Evolutionary conservation across 352 stramenopile species (phyloP).

Genomic region (Phytophthora macrochlamydospora): DNA sequence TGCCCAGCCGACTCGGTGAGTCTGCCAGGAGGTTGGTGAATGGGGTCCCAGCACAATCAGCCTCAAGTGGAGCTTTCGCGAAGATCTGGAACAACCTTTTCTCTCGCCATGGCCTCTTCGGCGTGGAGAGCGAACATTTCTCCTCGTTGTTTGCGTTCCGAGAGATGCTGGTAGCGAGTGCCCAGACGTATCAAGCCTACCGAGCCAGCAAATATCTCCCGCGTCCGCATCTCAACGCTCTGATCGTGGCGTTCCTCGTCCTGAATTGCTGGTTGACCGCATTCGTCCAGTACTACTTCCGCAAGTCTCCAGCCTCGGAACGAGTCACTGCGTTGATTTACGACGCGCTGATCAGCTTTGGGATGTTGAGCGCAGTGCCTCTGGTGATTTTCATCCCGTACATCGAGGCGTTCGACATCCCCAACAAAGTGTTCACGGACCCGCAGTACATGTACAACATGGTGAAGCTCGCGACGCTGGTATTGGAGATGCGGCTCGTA

Average conservation of each 20-base stretch:
- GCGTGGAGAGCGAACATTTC: constrained; percentile 36
- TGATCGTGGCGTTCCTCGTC: constrained; percentile 17
- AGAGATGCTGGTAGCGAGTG: constrained; percentile 25
- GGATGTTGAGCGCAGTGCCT: constrained; percentile 21
- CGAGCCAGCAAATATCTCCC: constrained; percentile 22
- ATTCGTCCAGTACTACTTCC: constrained; percentile 15
- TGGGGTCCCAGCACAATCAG: too few relatives aligned
- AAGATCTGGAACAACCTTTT: constrained; percentile 14
- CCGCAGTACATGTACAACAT: constrained; percentile 9
- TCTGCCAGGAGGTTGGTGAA: too few relatives aligned
- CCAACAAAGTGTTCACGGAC: constrained; percentile 1
- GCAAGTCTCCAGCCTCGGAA: constrained; percentile 4
- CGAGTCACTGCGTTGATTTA: constrained; percentile 9
- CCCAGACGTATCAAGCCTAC: constrained; percentile 35
- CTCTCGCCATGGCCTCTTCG: constrained; percentile 19
- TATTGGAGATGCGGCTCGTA: constrained; percentile 16
- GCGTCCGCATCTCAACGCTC: constrained; percentile 7
- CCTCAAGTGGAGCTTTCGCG: background rate
- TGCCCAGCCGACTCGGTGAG: background rate
- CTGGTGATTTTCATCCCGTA: constrained; percentile 22
- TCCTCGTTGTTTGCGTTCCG: constrained; percentile 21
- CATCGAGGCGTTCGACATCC: constrained; percentile 16
- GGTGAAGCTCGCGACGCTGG: background rate
- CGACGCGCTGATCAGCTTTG: constrained; percentile 20
- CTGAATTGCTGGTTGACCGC: constrained; percentile 32